These are phyloP conservation scores for Diaporthe vaccinii DNA, from an alignment of 2,329 filamentous ascomycete species.

Conservation along the genomic window DNA sequence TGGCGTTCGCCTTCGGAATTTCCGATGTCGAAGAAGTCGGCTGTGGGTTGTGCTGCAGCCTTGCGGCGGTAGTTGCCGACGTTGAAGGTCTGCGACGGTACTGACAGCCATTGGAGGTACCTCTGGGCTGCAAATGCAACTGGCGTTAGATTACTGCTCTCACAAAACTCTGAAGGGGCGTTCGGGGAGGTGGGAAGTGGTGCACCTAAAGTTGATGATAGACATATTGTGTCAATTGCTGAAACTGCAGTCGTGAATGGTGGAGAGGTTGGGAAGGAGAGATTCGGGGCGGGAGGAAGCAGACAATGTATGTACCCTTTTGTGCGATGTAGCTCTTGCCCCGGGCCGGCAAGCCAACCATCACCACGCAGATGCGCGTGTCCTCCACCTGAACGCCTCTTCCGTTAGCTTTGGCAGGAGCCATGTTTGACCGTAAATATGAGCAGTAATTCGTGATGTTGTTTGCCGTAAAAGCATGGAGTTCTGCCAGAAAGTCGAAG, in stretches of 20 bases:
- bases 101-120: constrained; percentile 96
- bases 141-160: constrained; percentile 42
- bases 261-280: background rate
- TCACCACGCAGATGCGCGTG: constrained; percentile 96
- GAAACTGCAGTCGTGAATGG: background rate
- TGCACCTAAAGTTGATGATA: constrained; percentile 36
- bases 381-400: constrained; percentile 91
- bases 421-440: constrained; percentile 53
- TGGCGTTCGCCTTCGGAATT: constrained; percentile 93
- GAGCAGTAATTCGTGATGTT: constrained; percentile 11
- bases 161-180: constrained; percentile 37
- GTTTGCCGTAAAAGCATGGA: constrained; percentile 32
- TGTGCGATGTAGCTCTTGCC: constrained; percentile 98
- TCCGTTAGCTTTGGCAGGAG: constrained; percentile 68
- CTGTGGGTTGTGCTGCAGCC: constrained; percentile 89
- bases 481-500: constrained; percentile 23
- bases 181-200: constrained; percentile 38
- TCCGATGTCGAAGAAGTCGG: constrained; percentile 93
- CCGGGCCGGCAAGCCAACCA: constrained; percentile 95
- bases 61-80: constrained; percentile 95
- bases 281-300: background rate
- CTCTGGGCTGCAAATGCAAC: constrained; percentile 75
- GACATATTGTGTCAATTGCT: constrained; percentile 30
- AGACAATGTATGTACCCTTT: constrained; percentile 75
- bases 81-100: constrained; percentile 95